phyloP scores from a whole-genome alignment of 441 rosid species.

The Pelargonium myrrhifolium region DNA sequence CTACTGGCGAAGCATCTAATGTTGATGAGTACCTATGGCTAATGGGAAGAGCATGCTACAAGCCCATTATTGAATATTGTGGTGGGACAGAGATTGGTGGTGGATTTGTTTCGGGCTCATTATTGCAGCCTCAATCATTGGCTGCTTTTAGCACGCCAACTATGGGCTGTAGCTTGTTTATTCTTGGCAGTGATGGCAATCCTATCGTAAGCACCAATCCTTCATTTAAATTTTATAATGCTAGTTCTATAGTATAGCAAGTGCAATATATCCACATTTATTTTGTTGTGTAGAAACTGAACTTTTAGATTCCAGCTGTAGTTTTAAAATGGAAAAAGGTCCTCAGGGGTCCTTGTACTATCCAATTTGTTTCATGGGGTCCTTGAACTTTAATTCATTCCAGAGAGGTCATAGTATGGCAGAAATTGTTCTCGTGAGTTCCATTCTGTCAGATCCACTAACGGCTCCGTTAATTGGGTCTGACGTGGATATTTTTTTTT shows the following conservation, averaged over 20 bases:
- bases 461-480: no score
- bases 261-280: not conserved
- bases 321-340: no score
- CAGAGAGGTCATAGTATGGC: no score
- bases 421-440: no score
- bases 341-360: no score
- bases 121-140: slow-evolving; percentile 75
- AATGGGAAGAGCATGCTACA: slow-evolving; percentile 85
- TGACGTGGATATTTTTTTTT: no score
- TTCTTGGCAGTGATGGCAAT: slow-evolving; percentile 58
- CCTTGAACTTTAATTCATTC: no score
- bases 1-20: slow-evolving; percentile 95
- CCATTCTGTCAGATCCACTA: no score
- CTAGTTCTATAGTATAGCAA: not conserved
- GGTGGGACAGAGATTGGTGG: slow-evolving; percentile 98
- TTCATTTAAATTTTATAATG: no score
- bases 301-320: no score
- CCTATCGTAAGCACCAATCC: slow-evolving; percentile 55
- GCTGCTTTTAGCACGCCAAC: slow-evolving; percentile 89
- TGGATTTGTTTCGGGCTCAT: slow-evolving; percentile 67
- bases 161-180: slow-evolving; percentile 81
- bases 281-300: no score
- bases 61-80: slow-evolving; percentile 85
- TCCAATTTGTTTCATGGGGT: no score
- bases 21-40: slow-evolving; percentile 87